Evolutionary conservation across 805 yeast species (phyloP), one percentile per base, ranked within the genome.

Genomic region (Yarrowia keelungensis): DNA sequence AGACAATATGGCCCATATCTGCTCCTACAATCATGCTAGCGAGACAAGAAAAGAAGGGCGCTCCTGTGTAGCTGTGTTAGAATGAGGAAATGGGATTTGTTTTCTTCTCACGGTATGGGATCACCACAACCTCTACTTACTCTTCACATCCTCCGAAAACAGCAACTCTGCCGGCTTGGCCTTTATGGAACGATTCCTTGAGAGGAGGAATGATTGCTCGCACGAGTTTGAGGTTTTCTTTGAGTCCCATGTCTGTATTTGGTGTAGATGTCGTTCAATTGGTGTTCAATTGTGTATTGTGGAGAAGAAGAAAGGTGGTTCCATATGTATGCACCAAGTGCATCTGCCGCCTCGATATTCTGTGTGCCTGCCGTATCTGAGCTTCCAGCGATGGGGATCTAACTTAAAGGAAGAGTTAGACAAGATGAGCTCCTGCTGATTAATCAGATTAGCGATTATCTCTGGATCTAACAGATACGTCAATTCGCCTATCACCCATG

Each of bases 111-210:
- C 39, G 8, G 8, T 4, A 3, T 8, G 3, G 39, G 39, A 38
- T 11, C 14, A 22, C 10, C 43, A 11, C 8, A 8, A 2, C 16
- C 32, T 4, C 15, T 22, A 76, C 82, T 72, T 70, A 80, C 82
- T 94, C 98, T 76, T 90, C 93, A 77, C 95, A 89, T 0, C 99
- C 99, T 26, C 99, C 99, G 71, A 94, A 85, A 0, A 94, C 91
- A 11, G 89, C 91, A 1, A 94, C 82, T 69, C 91, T 83, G 7
- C 98, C 98, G 7, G 90, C 87, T 77, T 94, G 98, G 26, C 99
- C 99, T 77, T 94, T 94, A 79, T 94, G 89, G 76, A 90, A 89
- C 15, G 76, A 74, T 5, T 90, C 86, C 2, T 83, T 79, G 42
- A 93, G 79, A 1, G 97, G 98, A 47, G 97, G 97, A 10, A 94